phyloP scores from a whole-genome alignment of 768 basidiomycete species.

The Hirschioporus abietinus region DNA sequence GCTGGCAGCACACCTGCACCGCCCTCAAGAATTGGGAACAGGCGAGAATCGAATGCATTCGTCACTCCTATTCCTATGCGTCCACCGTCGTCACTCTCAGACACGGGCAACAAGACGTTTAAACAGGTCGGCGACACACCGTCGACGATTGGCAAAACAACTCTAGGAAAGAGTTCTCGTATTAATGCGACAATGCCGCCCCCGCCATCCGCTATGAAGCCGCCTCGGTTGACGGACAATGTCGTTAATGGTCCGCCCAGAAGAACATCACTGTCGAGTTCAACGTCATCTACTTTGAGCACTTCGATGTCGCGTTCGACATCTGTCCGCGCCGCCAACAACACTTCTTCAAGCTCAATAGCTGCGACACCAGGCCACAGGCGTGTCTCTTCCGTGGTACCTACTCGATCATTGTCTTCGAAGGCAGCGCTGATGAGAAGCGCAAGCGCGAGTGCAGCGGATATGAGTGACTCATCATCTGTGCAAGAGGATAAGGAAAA shows the following conservation, averaged over 20 bases:
- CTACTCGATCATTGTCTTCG: background rate
- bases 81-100: constrained; percentile 53
- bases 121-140: constrained; percentile 8
- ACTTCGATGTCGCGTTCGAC: background rate
- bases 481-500: background rate
- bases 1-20: constrained; percentile 53
- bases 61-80: constrained; percentile 45
- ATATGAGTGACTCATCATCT: background rate
- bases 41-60: constrained; percentile 53
- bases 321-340: background rate
- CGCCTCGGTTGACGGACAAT: background rate
- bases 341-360: background rate
- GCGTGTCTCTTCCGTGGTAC: background rate
- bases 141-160: background rate
- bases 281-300: background rate
- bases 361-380: background rate
- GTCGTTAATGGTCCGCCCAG: background rate
- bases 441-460: background rate
- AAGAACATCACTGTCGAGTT: background rate
- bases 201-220: background rate
- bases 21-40: constrained; percentile 28
- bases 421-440: background rate
- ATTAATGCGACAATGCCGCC: constrained; percentile 24
- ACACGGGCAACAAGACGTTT: constrained; percentile 34
- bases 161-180: constrained; percentile 46